Evolutionary conservation across 2,329 filamentous ascomycete species (phyloP).

Genomic region (Claviceps quebecensis): DNA sequence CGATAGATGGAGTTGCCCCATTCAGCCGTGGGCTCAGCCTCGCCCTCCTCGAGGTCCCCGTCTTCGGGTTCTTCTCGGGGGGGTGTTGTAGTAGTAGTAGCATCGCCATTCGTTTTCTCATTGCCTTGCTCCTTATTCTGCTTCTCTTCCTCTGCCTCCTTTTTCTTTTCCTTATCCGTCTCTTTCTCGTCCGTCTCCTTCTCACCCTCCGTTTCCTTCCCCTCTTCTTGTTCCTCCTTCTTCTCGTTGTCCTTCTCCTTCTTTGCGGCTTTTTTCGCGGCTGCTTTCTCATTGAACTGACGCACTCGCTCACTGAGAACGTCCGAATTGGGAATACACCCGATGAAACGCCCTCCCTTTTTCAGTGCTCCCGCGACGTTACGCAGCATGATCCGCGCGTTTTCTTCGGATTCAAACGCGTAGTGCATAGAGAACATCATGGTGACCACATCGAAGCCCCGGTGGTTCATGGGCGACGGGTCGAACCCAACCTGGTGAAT

Average conservation of each 20-base stretch:
- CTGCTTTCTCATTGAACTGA: slow-evolving; percentile 48
- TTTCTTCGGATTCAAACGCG: slow-evolving; percentile 83
- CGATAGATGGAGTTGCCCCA: slow-evolving; percentile 93
- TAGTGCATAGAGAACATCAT: slow-evolving; percentile 99
- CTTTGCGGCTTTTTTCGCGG: slow-evolving; percentile 26
- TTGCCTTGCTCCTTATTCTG: not conserved
- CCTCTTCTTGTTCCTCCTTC: slow-evolving; percentile 12
- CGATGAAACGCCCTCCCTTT: slow-evolving; percentile 88
- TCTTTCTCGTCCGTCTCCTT: not conserved
- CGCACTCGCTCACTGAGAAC: slow-evolving; percentile 70
- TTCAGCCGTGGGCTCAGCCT: slow-evolving; percentile 51
- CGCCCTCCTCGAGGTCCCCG: slow-evolving; percentile 44
- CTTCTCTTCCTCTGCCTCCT: not conserved
- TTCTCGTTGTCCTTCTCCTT: slow-evolving; percentile 21
- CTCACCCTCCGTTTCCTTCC: not conserved
- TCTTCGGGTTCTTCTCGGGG: slow-evolving; percentile 21
- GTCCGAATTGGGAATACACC: slow-evolving; percentile 94
- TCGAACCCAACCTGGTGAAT: slow-evolving; percentile 82
- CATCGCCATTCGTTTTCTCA: slow-evolving; percentile 9
- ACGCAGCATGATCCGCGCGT: slow-evolving; percentile 79
- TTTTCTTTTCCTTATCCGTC: not conserved
- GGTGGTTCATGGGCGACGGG: slow-evolving; percentile 53
- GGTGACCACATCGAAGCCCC: slow-evolving; percentile 88
- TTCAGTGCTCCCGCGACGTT: slow-evolving; percentile 85
- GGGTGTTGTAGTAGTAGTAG: slow-evolving; percentile 4